Evolutionary conservation across 495 filamentous ascomycete genomes (phyloP).

Genomic region (Beverwykella pulmonaria): DNA sequence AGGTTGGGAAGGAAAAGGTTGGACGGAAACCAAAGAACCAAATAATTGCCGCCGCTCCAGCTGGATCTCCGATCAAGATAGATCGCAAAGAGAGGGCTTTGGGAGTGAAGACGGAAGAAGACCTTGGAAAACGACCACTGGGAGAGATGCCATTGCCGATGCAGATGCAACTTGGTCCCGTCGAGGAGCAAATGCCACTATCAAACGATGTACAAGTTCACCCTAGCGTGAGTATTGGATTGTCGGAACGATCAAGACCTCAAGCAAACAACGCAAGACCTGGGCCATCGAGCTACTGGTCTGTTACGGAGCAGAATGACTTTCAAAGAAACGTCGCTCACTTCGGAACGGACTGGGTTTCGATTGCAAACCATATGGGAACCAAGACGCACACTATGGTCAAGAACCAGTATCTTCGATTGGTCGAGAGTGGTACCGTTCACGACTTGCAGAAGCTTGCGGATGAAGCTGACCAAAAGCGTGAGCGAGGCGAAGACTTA

Average conservation of each 20-base stretch:
- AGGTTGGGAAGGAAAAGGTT: conserved; percentile 40
- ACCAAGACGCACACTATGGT: conserved; percentile 96
- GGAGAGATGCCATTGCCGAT: conserved; percentile 20
- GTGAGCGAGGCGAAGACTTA: conserved; percentile 67
- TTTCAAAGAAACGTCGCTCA: conserved; percentile 76
- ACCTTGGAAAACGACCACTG: conserved; percentile 5
- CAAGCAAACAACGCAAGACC: conserved; percentile 33
- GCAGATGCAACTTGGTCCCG: conserved; percentile 1
- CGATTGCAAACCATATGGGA: conserved; percentile 83
- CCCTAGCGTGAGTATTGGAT: conserved; percentile 5
- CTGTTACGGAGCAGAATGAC: conserved; percentile 83
- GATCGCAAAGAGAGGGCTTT: conserved; percentile 34
- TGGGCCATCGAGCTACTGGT: conserved; percentile 91
- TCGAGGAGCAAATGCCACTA: conserved; percentile 30
- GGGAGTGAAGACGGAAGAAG: conserved; percentile 34
- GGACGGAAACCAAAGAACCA: conserved; percentile 40
- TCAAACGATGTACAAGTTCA: conserved; percentile 24
- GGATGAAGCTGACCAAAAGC: conserved; percentile 69
- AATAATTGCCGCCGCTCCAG: conserved; percentile 43
- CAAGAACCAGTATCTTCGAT: conserved; percentile 85
- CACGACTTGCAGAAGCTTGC: conserved; percentile 71
- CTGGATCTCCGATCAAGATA: conserved; percentile 38
- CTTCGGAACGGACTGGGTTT: conserved; percentile 86
- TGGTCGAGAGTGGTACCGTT: conserved; percentile 65
- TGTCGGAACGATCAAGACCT: conserved; percentile 28